Evolutionary conservation across 2,329 filamentous ascomycete genomes (phyloP), one percentile per base, ranked within the genome.

Genomic region (Calonectria henricotiae): DNA sequence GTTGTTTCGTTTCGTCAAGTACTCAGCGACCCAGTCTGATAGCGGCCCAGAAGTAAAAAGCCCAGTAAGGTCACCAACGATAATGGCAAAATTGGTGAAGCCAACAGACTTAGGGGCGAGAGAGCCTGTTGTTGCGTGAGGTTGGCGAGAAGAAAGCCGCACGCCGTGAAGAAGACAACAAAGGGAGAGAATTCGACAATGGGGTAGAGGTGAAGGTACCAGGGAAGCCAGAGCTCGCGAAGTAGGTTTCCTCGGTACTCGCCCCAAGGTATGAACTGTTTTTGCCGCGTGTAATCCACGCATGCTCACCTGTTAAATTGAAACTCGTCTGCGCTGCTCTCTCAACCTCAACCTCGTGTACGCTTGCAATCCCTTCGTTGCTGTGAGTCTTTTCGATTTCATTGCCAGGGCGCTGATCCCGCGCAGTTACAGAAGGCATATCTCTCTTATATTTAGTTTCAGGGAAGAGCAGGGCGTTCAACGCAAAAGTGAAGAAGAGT

Each of bases 61-160:
- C 27, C 67, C 67, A 39, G 66, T 65, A 54, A 69, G n/a, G 11
- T 62, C 67, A 15, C 67, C 67, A 4, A 35, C 46, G 3, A 69
- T 46, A 12, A 69, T 69, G 37, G 67, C 51, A 20, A 69, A 69
- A 6, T 69, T 69, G 30, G 62, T 69, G 62, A 69, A 69, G 17
- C 67, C 62, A 7, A 69, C 67, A 4, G 62, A 66, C 41, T 69
- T 62, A 7, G 62, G 35, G 1, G 62, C 27, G 39, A 49, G 17
- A 69, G 62, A 5, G 67, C 62, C 39, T 69, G 62, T 54, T 69
- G 67, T 43, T 69, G 67, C 41, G 67, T 69, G 8, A 69, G 43
- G 67, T 69, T 69, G 44, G 67, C 67, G 20, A 69, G 37, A n/a
- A 69, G 67, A 9, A 69, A 69, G 23, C 68, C 63, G 41, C 55